Percentiles rank a stretch among this genome's conserved stretches.
Evolutionary conservation across 257 asterid species (phyloP).

Genomic region (Perilla frutescens): DNA sequence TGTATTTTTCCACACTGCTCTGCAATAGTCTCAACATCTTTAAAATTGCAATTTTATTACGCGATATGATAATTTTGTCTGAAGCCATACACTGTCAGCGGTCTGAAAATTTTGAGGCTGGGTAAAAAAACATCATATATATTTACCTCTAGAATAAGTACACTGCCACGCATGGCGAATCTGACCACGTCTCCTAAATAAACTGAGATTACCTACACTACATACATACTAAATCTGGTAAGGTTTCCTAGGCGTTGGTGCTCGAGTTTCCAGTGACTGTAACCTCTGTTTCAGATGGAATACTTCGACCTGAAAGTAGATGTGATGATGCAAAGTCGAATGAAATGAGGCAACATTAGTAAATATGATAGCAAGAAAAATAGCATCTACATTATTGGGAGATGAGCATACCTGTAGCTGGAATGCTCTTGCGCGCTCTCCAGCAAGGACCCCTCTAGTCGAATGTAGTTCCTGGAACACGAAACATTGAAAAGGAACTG

Average conservation of each 20-base stretch:
- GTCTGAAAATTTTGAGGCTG: neutral
- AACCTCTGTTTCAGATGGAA: constrained; percentile 91
- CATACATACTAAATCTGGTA: constrained; percentile 21
- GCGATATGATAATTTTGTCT: neutral
- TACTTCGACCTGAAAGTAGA: constrained; percentile 76
- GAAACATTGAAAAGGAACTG: constrained; percentile 12
- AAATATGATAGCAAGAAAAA: neutral
- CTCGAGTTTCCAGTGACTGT: constrained; percentile 84
- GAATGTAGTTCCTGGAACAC: constrained; percentile 87
- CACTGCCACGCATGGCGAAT: constrained; percentile 3
- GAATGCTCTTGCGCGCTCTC: constrained; percentile 93
- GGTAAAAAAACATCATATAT: constrained; percentile 4
- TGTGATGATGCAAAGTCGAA: constrained; percentile 25
- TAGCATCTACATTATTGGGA: neutral
- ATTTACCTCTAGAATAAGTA: constrained; percentile 20
- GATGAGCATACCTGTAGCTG: constrained; percentile 83
- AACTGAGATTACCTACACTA: constrained; percentile 17
- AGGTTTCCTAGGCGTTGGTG: constrained; percentile 94
- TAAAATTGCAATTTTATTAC: neutral
- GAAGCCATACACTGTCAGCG: neutral
- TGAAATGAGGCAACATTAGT: neutral
- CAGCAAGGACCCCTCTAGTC: constrained; percentile 90
- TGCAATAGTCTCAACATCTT: neutral
- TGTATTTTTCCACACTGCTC: too few relatives aligned
- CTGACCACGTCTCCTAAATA: neutral